A percentile compares a stretch with the other conserved stretches of the same genome.
phyloP scores from a whole-genome alignment of 495 filamentous ascomycete genomes.

The Bacidia gigantensis region DNA sequence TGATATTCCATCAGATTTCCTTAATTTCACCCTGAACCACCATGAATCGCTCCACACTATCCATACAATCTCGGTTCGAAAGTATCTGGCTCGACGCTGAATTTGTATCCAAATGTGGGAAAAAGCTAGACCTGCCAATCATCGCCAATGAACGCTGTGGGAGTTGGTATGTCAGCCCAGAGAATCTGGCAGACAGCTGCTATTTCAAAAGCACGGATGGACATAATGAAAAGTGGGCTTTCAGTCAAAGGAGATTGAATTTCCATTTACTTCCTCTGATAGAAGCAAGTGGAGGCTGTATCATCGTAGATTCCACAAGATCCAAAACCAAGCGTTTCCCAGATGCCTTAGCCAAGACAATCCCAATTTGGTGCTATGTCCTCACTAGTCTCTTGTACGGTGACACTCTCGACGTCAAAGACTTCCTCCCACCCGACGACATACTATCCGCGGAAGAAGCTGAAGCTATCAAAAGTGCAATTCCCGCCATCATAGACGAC shows the following conservation, averaged over 20 bases:
- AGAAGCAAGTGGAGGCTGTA: conserved; percentile 55
- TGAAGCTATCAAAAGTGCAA: neutral
- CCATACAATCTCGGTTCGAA: conserved; percentile 61
- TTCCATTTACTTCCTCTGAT: conserved; percentile 57
- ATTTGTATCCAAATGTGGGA: conserved; percentile 46
- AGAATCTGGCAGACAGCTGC: conserved; percentile 49
- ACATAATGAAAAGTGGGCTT: conserved; percentile 78
- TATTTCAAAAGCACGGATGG: conserved; percentile 99
- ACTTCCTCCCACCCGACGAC: neutral
- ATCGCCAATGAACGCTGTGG: conserved; percentile 89
- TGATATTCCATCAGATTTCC: no score
- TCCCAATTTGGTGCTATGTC: conserved; percentile 86
- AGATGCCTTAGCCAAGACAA: conserved; percentile 82
- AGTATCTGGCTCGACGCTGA: conserved; percentile 55
- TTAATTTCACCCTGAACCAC: no score
- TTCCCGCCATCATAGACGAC: conserved; percentile 42
- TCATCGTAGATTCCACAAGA: conserved; percentile 88
- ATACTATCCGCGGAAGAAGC: neutral
- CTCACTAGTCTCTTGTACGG: conserved; percentile 66
- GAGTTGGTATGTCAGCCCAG: conserved; percentile 80
- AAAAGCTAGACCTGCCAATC: conserved; percentile 51
- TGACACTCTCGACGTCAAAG: neutral
- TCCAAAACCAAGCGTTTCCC: conserved; percentile 88
- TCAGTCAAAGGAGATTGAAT: conserved; percentile 74
- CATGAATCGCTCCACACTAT: conserved; percentile 55